Base-by-base conservation (phyloP, 257 asterid species). In the Galeopsis tetrahit region DNA sequence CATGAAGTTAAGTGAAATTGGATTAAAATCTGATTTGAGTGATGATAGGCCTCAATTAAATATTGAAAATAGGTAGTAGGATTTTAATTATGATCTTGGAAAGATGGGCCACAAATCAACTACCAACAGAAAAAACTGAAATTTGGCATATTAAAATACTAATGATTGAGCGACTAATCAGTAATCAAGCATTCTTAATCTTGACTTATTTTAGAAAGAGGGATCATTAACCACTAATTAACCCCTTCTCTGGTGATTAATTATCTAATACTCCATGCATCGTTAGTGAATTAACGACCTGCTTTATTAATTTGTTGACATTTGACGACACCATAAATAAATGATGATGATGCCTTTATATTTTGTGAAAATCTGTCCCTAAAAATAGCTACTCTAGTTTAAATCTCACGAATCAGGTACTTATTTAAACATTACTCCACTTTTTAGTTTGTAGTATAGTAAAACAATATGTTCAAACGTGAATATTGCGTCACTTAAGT, bases 121-220 rank as follows among this genome's bases (percentile, higher is more conserved):
- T 44, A 63, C 73, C 79, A 71, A 76, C 52, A 79, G 15, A 69
- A 63, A 68, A 79, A 79, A 76, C 59, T n/a, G 68, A 53, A 28
- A 57, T 65, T 35, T 46, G 1, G 15, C 39, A 33, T 17, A 38
- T 63, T 56, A 15, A 63, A 35, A 33, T 43, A n/a, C n/a, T n/a
- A 39, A 69, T 79, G 80, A 70, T 79, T 46, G 4, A 11, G 67
- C 21, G 38, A 79, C 72, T 79, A 75, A 66, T 49, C 53, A 38
- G 13, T 31, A 48, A 43, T 79, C 21, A 32, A 7, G 14, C 74
- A 21, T 42, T 6, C 67, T 21, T 75, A 75, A 75, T 71, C 75
- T 46, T 52, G 72, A 65, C 52, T 33, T 73, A 3, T 6, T 65
- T 10, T 14, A 21, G 48, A 69, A 69, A 39, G 61, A 13, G 73